phyloP scores from a whole-genome alignment of 805 yeast genomes.

The Metschnikowia dekortorum region DNA sequence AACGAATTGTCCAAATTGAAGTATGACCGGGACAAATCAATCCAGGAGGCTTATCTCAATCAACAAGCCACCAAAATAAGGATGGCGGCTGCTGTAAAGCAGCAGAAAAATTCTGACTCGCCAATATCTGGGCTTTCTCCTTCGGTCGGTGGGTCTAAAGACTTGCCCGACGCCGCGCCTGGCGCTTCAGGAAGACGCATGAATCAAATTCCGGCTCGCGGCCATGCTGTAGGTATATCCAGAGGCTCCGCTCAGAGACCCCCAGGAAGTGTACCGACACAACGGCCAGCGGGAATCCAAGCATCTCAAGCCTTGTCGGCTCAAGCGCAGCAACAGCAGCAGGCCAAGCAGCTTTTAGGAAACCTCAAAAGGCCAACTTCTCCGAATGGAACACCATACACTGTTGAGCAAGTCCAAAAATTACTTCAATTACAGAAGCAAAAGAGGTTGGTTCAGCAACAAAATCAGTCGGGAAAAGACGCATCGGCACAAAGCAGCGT shows the following conservation, averaged over 20 bases:
- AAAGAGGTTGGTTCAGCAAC: conserved; percentile 44
- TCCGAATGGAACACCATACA: conserved; percentile 54
- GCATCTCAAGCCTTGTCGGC: neutral
- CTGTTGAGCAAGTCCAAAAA: conserved; percentile 59
- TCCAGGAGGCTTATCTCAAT: conserved; percentile 65
- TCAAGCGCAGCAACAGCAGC: conserved; percentile 1
- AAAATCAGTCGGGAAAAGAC: conserved; percentile 22
- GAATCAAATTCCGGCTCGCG: conserved; percentile 6
- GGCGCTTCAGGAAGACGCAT: conserved; percentile 2
- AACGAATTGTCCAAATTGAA: conserved; percentile 79
- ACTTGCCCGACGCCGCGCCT: neutral
- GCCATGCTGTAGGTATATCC: neutral
- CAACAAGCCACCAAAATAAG: conserved; percentile 41
- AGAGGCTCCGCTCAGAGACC: neutral
- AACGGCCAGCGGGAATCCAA: conserved; percentile 1
- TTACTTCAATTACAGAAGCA: conserved; percentile 50
- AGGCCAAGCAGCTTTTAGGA: conserved; percentile 14
- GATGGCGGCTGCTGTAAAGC: conserved; percentile 42
- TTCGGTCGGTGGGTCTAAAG: conserved; percentile 11
- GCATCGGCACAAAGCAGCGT: neutral
- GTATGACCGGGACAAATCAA: conserved; percentile 78
- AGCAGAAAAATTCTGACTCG: conserved; percentile 19
- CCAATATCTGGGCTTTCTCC: conserved; percentile 6
- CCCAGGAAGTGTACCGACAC: neutral
- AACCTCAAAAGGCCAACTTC: conserved; percentile 37